phyloP scores from a whole-genome alignment of 2,329 filamentous ascomycete genomes.

The Didymosphaeria variabile region DNA sequence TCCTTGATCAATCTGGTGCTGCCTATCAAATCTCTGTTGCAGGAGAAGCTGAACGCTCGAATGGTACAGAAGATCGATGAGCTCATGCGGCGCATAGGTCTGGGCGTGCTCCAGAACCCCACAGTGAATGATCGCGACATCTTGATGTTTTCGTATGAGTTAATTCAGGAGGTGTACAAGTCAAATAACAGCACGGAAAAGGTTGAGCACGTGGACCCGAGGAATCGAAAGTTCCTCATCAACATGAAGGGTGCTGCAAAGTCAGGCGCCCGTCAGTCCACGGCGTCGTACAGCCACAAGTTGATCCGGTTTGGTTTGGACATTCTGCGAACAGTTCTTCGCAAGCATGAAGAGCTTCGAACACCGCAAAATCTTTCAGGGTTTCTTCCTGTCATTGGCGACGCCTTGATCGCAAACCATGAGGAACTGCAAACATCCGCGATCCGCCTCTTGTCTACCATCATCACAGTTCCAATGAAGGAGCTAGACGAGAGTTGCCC shows the following conservation, averaged over 20 bases:
- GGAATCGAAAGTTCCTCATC: slow-evolving; percentile 77
- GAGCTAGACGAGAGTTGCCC: slow-evolving; percentile 74
- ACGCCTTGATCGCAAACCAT: slow-evolving; percentile 82
- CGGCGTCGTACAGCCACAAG: slow-evolving; percentile 85
- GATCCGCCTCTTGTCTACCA: slow-evolving; percentile 82
- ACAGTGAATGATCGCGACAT: slow-evolving; percentile 81
- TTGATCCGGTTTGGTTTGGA: slow-evolving; percentile 88
- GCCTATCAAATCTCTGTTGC: slow-evolving; percentile 79
- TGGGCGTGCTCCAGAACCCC: slow-evolving; percentile 83
- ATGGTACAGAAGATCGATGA: slow-evolving; percentile 92
- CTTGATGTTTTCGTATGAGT: slow-evolving; percentile 93
- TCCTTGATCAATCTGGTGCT: slow-evolving; percentile 78
- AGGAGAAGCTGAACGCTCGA: slow-evolving; percentile 83
- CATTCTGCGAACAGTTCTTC: slow-evolving; percentile 82
- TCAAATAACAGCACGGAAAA: slow-evolving; percentile 59
- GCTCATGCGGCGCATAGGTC: slow-evolving; percentile 80
- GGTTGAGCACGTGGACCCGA: slow-evolving; percentile 44
- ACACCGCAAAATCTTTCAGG: slow-evolving; percentile 82
- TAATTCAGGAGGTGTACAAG: slow-evolving; percentile 86
- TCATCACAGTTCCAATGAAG: slow-evolving; percentile 83
- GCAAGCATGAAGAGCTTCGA: slow-evolving; percentile 82
- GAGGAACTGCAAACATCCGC: slow-evolving; percentile 93
- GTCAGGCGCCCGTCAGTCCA: slow-evolving; percentile 73
- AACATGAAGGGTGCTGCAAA: slow-evolving; percentile 80
- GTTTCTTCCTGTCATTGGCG: slow-evolving; percentile 88